These are phyloP conservation scores for Silene latifolia DNA, from an alignment of 148 eudicot genomes.

Conservation along the genomic window DNA sequence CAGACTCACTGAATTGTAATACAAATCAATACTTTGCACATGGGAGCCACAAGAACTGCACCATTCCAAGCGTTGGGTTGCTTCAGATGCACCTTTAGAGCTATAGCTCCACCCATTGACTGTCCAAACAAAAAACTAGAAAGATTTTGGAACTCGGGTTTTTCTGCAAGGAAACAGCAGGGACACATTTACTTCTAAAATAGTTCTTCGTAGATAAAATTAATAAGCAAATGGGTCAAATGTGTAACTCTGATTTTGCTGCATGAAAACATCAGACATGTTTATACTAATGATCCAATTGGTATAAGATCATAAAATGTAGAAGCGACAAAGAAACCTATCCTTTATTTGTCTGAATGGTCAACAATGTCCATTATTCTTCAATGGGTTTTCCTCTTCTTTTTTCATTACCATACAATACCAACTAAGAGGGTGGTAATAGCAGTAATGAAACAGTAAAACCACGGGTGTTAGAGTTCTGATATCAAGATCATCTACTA, in stretches of 20 bases:
- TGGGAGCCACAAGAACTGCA: slow-evolving; percentile 89
- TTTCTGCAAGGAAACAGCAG: slow-evolving; percentile 41
- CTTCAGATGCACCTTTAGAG: slow-evolving; percentile 81
- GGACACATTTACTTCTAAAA: background rate
- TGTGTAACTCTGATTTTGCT: slow-evolving; percentile 48
- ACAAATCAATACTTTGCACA: slow-evolving; percentile 72
- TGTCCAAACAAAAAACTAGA: slow-evolving; percentile 83
- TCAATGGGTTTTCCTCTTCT: background rate
- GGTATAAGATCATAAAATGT: background rate
- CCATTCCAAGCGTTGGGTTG: slow-evolving; percentile 87
- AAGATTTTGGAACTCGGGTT: slow-evolving; percentile 44
- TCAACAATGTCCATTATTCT: background rate
- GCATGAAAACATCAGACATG: slow-evolving; percentile 5
- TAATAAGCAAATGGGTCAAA: background rate
- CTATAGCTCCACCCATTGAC: slow-evolving; percentile 98
- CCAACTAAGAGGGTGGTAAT: background rate
- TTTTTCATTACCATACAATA: background rate
- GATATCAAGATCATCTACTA: background rate
- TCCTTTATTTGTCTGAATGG: background rate
- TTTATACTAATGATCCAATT: background rate
- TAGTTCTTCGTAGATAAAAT: too few relatives aligned
- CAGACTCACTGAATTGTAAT: background rate
- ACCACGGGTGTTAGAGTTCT: background rate
- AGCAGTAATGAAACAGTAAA: background rate
- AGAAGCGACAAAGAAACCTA: background rate